phyloP scores from a whole-genome alignment of 2,329 filamentous ascomycete species.

The Lasiodiplodia sp. region DNA sequence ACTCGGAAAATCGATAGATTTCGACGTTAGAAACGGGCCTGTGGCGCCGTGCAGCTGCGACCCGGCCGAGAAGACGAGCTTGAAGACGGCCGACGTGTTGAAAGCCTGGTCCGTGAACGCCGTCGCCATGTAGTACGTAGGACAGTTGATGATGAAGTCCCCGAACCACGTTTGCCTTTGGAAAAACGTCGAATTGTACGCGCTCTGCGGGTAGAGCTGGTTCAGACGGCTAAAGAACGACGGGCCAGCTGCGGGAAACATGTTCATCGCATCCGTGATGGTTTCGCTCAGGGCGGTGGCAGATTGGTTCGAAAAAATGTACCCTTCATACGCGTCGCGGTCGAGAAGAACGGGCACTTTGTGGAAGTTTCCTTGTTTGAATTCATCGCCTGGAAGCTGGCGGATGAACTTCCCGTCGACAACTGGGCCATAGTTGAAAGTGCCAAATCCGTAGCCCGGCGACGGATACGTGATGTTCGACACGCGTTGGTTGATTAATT shows the following conservation, averaged over 20 bases:
- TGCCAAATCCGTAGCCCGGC: conserved; percentile 40
- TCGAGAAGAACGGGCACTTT: conserved; percentile 48
- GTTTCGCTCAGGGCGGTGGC: conserved; percentile 39
- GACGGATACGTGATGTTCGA: conserved; percentile 32
- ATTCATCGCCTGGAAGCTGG: conserved; percentile 44
- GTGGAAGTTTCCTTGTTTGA: conserved; percentile 42
- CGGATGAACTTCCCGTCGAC: conserved; percentile 50
- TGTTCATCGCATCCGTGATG: conserved; percentile 38
- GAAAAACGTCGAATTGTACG: conserved; percentile 48
- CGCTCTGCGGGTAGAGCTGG: conserved; percentile 46
- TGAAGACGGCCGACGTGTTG: conserved; percentile 37
- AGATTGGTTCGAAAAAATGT: conserved; percentile 43
- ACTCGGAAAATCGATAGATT: conserved; percentile 4
- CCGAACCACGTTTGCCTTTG: conserved; percentile 50
- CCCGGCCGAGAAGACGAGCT: conserved; percentile 47
- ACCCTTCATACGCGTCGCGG: conserved; percentile 49
- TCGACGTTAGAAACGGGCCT: conserved; percentile 21
- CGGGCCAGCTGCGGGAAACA: conserved; percentile 46
- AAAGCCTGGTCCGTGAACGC: conserved; percentile 36
- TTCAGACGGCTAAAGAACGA: conserved; percentile 51
- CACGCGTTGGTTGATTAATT: conserved; percentile 42
- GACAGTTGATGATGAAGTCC: conserved; percentile 54
- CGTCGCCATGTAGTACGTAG: conserved; percentile 49
- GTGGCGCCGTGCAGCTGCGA: conserved; percentile 43
- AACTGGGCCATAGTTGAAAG: conserved; percentile 52